Conservation (phyloP, 805 yeast species). For the Ogataea allantospora region DNA sequence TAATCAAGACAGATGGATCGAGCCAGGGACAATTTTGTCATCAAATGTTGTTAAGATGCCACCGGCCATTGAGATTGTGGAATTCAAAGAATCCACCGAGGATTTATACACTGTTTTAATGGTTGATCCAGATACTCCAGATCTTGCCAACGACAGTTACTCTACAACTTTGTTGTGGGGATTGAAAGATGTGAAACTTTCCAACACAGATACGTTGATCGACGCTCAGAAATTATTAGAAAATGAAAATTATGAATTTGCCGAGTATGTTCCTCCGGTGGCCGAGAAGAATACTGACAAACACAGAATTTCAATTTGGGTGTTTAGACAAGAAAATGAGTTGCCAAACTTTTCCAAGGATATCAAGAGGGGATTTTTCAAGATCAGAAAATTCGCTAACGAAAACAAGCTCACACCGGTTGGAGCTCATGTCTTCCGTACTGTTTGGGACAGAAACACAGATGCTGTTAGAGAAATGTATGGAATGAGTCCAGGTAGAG, state of each 20-base stretch:
- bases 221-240: conserved; percentile 41
- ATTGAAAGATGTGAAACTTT: conserved; percentile 60
- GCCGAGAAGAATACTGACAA: conserved; percentile 86
- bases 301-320: conserved; percentile 89
- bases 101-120: conserved; percentile 72
- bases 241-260: conserved; percentile 42
- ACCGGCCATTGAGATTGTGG: conserved; percentile 76
- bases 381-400: conserved; percentile 67
- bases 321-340: conserved; percentile 63
- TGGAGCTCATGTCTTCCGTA: conserved; percentile 93
- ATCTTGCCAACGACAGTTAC: conserved; percentile 63
- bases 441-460: conserved; percentile 75
- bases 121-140: conserved; percentile 92
- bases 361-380: conserved; percentile 50
- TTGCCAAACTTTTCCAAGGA: conserved; percentile 23
- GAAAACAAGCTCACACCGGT: conserved; percentile 62
- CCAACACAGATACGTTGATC: conserved; percentile 56
- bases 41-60: conserved; percentile 70
- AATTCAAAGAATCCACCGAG: conserved; percentile 52
- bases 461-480: conserved; percentile 64
- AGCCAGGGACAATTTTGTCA: conserved; percentile 75
- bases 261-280: conserved; percentile 72
- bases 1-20: conserved; percentile 63
- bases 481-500: conserved; percentile 72
- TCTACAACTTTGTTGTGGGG: conserved; percentile 77